Evolutionary conservation across 2,329 filamentous ascomycete genomes (phyloP).

Genomic region (Beauveria bassiana): DNA sequence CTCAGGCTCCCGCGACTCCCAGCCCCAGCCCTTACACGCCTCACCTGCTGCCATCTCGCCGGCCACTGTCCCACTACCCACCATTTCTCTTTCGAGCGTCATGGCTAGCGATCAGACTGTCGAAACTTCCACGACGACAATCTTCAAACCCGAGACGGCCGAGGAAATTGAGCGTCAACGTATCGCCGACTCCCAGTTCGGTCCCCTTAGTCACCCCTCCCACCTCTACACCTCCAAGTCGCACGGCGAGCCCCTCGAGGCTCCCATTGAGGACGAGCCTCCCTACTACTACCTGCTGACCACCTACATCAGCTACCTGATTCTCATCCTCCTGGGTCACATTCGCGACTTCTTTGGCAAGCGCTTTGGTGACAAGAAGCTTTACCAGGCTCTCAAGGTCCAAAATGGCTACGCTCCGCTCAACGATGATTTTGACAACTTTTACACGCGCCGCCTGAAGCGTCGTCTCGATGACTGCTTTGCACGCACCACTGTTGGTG

Average conservation of each 20-base stretch:
- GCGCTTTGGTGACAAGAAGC: conserved; percentile 75
- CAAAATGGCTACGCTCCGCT: conserved; percentile 88
- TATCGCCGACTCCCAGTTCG: conserved; percentile 83
- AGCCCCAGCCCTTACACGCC: conserved; percentile 22
- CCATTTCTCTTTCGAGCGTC: conserved; percentile 84
- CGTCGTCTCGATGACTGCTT: conserved; percentile 96
- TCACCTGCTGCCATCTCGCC: conserved; percentile 59
- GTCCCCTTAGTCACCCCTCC: conserved; percentile 67
- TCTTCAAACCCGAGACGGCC: conserved; percentile 83
- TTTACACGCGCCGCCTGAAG: conserved; percentile 90
- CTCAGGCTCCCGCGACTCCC: neutral
- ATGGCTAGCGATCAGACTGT: conserved; percentile 68
- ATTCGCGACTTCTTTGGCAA: conserved; percentile 97
- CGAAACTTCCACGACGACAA: conserved; percentile 62
- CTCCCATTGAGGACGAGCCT: conserved; percentile 88
- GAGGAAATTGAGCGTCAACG: conserved; percentile 70
- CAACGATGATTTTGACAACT: conserved; percentile 98
- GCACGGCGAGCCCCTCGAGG: conserved; percentile 68
- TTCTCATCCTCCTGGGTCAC: conserved; percentile 92
- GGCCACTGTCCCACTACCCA: conserved; percentile 72
- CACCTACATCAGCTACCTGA: conserved; percentile 95
- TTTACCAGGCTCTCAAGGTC: conserved; percentile 73
- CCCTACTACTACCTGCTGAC: conserved; percentile 96
- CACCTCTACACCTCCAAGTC: conserved; percentile 89
- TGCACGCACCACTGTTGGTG: conserved; percentile 82